These are phyloP conservation scores for Linum usitatissimum DNA, from an alignment of 345 rosid genomes.

Conservation along the genomic window DNA sequence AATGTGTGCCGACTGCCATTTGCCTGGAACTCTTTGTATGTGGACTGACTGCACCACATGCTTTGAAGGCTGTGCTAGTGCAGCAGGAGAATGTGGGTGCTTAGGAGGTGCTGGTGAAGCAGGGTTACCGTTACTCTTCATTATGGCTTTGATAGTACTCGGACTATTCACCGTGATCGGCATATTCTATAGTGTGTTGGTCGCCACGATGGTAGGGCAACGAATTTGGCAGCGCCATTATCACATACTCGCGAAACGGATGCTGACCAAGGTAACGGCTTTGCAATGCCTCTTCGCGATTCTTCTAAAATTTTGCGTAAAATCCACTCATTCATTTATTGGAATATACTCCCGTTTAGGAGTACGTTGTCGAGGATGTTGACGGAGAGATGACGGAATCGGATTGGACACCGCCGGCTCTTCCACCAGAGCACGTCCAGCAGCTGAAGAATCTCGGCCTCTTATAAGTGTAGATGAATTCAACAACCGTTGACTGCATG, in stretches of 20 bases:
- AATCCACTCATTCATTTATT: not conserved
- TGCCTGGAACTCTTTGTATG: slow-evolving; percentile 96
- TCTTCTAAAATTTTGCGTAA: not conserved
- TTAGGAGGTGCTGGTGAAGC: slow-evolving; percentile 99
- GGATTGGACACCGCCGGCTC: slow-evolving; percentile 83
- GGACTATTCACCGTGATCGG: slow-evolving; percentile 91
- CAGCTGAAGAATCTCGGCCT: slow-evolving; percentile 92
- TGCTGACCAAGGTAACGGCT: slow-evolving; percentile 82
- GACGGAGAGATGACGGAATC: slow-evolving; percentile 79
- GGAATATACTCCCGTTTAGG: slow-evolving; percentile 30
- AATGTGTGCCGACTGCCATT: slow-evolving; percentile 94
- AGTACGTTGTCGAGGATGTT: slow-evolving; percentile 96
- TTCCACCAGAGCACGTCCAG: slow-evolving; percentile 79
- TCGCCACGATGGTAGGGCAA: slow-evolving; percentile 99
- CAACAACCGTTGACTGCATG: no score
- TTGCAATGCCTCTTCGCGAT: not conserved
- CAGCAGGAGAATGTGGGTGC: slow-evolving; percentile 92
- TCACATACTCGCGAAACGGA: slow-evolving; percentile 95
- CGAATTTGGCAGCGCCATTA: slow-evolving; percentile 99
- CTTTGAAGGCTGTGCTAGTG: slow-evolving; percentile 89
- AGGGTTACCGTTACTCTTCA: slow-evolving; percentile 71
- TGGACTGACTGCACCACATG: slow-evolving; percentile 99
- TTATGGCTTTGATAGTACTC: slow-evolving; percentile 77
- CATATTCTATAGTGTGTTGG: slow-evolving; percentile 90
- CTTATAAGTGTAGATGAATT: slow-evolving; percentile 24